Conservation (phyloP, 2,329 filamentous ascomycete genomes). For the Botrytis hyacinthi region DNA sequence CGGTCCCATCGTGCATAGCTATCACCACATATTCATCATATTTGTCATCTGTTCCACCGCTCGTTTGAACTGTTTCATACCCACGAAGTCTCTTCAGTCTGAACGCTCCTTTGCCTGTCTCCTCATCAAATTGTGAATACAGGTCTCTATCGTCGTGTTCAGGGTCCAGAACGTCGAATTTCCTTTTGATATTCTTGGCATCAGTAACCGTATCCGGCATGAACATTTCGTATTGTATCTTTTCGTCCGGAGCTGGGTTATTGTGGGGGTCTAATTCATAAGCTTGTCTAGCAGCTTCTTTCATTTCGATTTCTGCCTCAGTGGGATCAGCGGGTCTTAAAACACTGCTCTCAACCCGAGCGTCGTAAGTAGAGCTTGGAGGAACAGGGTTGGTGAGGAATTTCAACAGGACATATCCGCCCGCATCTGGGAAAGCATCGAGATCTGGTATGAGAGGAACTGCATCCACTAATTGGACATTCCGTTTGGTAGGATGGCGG, state of each 20-base stretch:
- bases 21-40: slow-evolving; percentile 64
- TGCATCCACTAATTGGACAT: slow-evolving; percentile 58
- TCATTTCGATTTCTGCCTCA: slow-evolving; percentile 51
- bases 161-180: slow-evolving; percentile 57
- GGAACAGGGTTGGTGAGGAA: slow-evolving; percentile 64
- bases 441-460: slow-evolving; percentile 64
- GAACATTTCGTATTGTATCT: slow-evolving; percentile 67
- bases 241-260: slow-evolving; percentile 55
- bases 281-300: slow-evolving; percentile 49
- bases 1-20: slow-evolving; percentile 54
- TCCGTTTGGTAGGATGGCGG: slow-evolving; percentile 55
- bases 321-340: slow-evolving; percentile 59
- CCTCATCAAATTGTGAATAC: slow-evolving; percentile 52
- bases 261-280: slow-evolving; percentile 56
- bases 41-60: slow-evolving; percentile 54
- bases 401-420: slow-evolving; percentile 68
- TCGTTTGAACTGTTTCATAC: slow-evolving; percentile 62
- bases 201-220: slow-evolving; percentile 51
- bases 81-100: slow-evolving; percentile 60
- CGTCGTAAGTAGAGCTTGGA: slow-evolving; percentile 53
- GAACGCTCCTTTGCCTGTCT: slow-evolving; percentile 50
- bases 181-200: slow-evolving; percentile 56
- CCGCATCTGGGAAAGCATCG: slow-evolving; percentile 67
- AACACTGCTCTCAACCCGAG: slow-evolving; percentile 59
- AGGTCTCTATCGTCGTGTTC: slow-evolving; percentile 53